Conservation (phyloP, 768 basidiomycete genomes). For the Pholiota microspora region DNA sequence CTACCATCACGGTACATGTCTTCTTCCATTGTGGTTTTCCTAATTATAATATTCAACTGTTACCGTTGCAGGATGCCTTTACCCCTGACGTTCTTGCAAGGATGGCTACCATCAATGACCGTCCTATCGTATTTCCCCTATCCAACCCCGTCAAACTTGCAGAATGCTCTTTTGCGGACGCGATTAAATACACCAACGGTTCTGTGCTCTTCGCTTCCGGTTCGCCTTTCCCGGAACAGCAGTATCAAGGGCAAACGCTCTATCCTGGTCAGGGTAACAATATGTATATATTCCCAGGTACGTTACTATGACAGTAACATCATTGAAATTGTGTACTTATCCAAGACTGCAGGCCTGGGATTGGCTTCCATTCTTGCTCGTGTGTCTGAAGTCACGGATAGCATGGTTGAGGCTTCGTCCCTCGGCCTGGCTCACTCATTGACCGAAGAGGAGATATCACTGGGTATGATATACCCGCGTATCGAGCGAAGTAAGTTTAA, state of each 20-base stretch:
- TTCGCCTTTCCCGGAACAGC: conserved; percentile 74
- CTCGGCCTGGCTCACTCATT: conserved; percentile 77
- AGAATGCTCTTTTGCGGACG: conserved; percentile 79
- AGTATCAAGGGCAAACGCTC: conserved; percentile 51
- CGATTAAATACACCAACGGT: conserved; percentile 70
- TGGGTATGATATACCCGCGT: conserved; percentile 78
- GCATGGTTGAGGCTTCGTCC: conserved; percentile 88
- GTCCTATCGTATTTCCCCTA: conserved; percentile 91
- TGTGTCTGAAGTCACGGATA: conserved; percentile 70
- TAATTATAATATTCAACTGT: background rate
- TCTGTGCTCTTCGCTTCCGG: conserved; percentile 84
- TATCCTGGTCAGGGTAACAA: conserved; percentile 94
- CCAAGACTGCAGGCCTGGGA: conserved; percentile 54
- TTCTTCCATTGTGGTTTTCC: background rate
- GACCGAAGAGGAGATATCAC: conserved; percentile 61
- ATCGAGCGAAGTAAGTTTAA: conserved; percentile 66
- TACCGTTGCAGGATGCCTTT: conserved; percentile 61
- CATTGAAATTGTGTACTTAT: conserved; percentile 22
- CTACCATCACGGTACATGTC: conserved; percentile 63
- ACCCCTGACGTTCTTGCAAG: conserved; percentile 62
- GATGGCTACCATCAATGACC: conserved; percentile 77
- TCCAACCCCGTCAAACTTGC: conserved; percentile 85
- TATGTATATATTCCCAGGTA: conserved; percentile 83
- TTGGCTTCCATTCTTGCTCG: conserved; percentile 73
- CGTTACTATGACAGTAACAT: conserved; percentile 16